These are phyloP conservation scores for Penicillium verrucosum DNA, from an alignment of 2,329 filamentous ascomycete species.

Conservation along the genomic window DNA sequence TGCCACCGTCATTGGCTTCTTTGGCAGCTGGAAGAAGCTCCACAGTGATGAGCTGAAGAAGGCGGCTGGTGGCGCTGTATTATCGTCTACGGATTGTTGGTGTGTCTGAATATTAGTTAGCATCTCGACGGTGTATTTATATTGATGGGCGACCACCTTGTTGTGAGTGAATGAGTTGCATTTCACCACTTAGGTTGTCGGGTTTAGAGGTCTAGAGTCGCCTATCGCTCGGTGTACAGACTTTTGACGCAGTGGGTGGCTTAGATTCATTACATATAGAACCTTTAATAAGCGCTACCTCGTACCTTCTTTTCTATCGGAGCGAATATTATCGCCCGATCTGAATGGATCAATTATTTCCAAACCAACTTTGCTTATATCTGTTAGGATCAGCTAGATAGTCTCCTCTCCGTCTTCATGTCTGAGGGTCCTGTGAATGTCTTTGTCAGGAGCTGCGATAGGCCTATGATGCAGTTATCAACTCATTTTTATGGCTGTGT, in stretches of 20 bases:
- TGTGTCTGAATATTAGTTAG: background rate
- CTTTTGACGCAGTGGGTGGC: background rate
- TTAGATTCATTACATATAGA: background rate
- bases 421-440: too few relatives aligned
- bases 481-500: too few relatives aligned
- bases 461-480: too few relatives aligned
- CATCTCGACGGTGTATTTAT: background rate
- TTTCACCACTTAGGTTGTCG: background rate
- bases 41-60: background rate
- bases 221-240: background rate
- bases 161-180: background rate
- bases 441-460: too few relatives aligned
- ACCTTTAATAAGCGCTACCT: background rate
- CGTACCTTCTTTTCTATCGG: background rate
- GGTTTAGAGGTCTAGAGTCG: background rate
- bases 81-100: background rate
- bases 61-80: background rate
- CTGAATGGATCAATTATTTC: background rate
- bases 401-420: too few relatives aligned
- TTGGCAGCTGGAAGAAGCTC: background rate
- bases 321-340: too few relatives aligned
- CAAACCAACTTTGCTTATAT: too few relatives aligned
- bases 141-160: background rate
- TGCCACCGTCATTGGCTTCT: slow-evolving; percentile 7
- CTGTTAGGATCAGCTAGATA: too few relatives aligned